Evolutionary conservation across 257 asterid species (phyloP), one percentile per base, ranked within the genome.

Genomic region (Solanum virginianum): DNA sequence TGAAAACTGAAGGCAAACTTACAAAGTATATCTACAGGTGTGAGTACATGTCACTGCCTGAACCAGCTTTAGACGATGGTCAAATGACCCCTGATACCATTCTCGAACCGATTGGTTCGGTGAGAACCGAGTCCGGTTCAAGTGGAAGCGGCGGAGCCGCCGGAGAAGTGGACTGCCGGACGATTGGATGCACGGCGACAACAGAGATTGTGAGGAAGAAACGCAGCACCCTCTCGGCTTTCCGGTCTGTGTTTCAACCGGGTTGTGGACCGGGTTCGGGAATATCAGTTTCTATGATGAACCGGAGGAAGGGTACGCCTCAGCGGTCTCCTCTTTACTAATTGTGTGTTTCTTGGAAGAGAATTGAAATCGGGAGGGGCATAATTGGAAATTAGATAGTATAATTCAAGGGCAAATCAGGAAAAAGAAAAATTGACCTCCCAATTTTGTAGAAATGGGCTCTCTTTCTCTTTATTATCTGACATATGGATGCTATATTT

Each of bases 281-380:
- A 13, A 83, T 87, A 1, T 84, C 92, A 4, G 92, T 86, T 86
- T 85, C 90, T 51, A 59, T 85, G 86, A 86, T 86, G 90, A 92
- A 86, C 94, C 95, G 98, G 92, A 90, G 99, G 91, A 94, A 96
- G 93, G 92, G 96, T 83, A 92, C 90, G 1, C 98, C 99, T 17
- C 95, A 86, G 55, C 88, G 98, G 85, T 89, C 99, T 81, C 99
- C 97, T 1, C 89, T 92, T 72, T 87, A 88, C 83, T 93, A 92
- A 90, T 63, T 32, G 70, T 85, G 66, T 83, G 80, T 45, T 45
- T 53, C 1, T 16, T 16, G 56, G 20, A 57, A 32, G 63, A 85
- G 83, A 83, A 62, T 80, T 75, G 82, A 83, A 56, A 86, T 16
- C 15, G 72, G 81, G 51, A 39, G 57, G 92, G 92, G 81, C 66